Conservation (phyloP, 176 grass and related monocot species). For the Bolboschoenus planiculmis region DNA sequence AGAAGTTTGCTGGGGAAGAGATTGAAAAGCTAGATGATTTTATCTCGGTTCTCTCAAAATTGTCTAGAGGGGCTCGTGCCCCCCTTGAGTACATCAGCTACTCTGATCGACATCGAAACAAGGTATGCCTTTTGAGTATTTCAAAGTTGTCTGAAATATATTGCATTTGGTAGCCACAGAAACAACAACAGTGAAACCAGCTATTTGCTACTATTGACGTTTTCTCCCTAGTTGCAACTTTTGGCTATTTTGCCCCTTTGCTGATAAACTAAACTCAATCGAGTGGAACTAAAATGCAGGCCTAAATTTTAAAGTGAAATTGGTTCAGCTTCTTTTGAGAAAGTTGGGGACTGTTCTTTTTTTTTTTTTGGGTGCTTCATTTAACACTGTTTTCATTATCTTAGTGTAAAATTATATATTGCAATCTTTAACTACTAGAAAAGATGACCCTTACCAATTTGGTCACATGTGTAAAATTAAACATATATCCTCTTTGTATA, state of each 20-base stretch:
- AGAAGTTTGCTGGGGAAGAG: constrained; percentile 87
- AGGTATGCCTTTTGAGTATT: constrained; percentile 35
- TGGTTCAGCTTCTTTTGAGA: neutral
- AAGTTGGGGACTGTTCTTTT: neutral
- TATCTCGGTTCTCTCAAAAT: constrained; percentile 69
- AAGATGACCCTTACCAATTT: neutral
- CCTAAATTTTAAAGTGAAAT: neutral
- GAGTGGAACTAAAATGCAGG: neutral
- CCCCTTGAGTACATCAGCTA: constrained; percentile 95
- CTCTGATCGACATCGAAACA: constrained; percentile 88
- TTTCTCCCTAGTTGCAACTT: neutral
- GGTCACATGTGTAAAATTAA: neutral
- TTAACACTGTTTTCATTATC: neutral
- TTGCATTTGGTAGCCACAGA: neutral
- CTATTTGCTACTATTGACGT: neutral
- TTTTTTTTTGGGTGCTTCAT: neutral
- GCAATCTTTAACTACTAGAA: neutral
- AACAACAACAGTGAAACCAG: neutral
- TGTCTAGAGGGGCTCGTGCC: constrained; percentile 83
- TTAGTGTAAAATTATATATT: neutral
- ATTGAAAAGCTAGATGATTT: constrained; percentile 67
- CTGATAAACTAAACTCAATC: neutral
- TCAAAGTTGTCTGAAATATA: neutral
- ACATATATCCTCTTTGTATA: neutral
- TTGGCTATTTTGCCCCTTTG: neutral